Evolutionary conservation across 1,139 yeast genomes (phyloP).

Genomic region (Nakaseomyces bracarensis): DNA sequence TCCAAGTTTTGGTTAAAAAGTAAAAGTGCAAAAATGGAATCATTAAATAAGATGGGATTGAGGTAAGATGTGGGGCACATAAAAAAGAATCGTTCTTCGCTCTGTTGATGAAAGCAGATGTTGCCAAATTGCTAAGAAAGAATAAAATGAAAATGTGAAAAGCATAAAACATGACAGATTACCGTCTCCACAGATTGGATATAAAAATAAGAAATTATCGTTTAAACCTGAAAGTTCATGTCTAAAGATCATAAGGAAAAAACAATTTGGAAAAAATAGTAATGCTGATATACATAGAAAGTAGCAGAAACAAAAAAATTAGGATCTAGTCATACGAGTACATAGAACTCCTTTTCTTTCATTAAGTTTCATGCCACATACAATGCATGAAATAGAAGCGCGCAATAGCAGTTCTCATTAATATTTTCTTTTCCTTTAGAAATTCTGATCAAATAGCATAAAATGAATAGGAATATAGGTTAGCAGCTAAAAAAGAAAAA

Average conservation of each 20-base stretch:
- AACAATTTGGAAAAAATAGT: neutral
- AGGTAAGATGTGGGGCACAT: too few species aligned
- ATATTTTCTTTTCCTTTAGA: neutral
- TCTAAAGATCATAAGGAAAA: neutral
- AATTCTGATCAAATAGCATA: slow-evolving; percentile 4
- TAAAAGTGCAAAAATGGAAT: slow-evolving; percentile 1
- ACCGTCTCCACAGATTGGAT: neutral
- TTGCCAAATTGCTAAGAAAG: too few species aligned
- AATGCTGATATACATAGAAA: too few species aligned
- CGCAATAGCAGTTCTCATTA: neutral
- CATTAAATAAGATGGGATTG: neutral
- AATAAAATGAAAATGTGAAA: neutral
- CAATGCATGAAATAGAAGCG: neutral
- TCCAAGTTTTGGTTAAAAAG: neutral
- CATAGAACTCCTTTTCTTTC: neutral
- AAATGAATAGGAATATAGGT: slow-evolving; percentile 2
- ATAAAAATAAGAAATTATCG: too few species aligned
- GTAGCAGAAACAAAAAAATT: neutral
- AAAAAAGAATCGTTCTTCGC: too few species aligned
- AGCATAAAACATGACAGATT: neutral
- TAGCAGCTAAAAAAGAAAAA: neutral
- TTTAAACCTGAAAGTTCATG: too few species aligned
- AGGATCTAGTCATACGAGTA: neutral
- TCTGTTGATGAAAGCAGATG: too few species aligned
- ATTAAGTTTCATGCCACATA: neutral